Percentiles rank a stretch among this genome's conserved stretches.
These are phyloP conservation scores for Symmetrospora coprosmae DNA, from an alignment of 768 basidiomycete genomes.

Conservation along the genomic window DNA sequence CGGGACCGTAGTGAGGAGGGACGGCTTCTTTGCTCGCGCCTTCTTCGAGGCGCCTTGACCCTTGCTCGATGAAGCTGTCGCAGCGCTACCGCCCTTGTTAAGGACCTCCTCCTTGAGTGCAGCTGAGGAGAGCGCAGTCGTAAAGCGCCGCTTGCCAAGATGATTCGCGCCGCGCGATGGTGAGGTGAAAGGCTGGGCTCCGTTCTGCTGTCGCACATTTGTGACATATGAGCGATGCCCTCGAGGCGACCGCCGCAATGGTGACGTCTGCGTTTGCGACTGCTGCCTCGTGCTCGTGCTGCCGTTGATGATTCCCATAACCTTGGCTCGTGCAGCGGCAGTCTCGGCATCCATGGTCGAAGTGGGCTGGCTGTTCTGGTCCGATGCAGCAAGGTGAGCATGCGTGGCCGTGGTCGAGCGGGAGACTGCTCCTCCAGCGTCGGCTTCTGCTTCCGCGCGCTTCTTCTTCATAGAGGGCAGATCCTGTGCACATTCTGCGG, in stretches of 20 bases:
- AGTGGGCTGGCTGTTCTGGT: neutral
- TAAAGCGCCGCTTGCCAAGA: slow-evolving; percentile 13
- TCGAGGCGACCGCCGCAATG: slow-evolving; percentile 10
- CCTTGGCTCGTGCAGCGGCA: no score
- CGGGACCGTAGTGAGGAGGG: no score
- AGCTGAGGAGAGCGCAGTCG: slow-evolving; percentile 5
- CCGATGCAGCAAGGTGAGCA: neutral
- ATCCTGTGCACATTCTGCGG: slow-evolving; percentile 15
- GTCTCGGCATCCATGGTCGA: no score
- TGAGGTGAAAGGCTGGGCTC: neutral
- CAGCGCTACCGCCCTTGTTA: no score
- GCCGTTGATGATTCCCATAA: no score
- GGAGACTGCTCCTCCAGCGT: neutral
- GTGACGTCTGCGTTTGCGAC: slow-evolving; percentile 7
- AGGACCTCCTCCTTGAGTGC: slow-evolving; percentile 10
- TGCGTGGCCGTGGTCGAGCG: neutral
- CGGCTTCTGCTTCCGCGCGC: neutral
- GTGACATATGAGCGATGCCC: no score
- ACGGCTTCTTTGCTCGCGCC: no score
- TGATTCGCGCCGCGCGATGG: no score
- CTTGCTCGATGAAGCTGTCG: no score
- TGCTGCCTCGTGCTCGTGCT: neutral
- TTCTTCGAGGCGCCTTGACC: no score
- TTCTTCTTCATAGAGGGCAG: slow-evolving; percentile 15
- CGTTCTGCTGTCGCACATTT: no score